Percentiles rank a stretch among this genome's conserved stretches.
Conservation (phyloP, 441 rosid genomes). For the Geranium incanum region DNA sequence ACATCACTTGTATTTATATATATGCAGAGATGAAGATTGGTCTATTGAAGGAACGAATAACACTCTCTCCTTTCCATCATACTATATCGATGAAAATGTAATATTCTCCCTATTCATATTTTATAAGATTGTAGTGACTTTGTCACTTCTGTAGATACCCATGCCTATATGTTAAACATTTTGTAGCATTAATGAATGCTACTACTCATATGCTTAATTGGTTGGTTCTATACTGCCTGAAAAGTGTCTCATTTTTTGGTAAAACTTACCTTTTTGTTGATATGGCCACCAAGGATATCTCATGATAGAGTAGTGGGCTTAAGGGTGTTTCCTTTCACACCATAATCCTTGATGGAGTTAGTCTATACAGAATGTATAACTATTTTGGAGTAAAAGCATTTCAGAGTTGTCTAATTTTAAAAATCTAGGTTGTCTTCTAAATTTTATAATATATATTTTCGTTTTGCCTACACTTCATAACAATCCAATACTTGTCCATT, state of each 20-base stretch:
- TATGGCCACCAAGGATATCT: constrained; percentile 3
- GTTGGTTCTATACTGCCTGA: not conserved
- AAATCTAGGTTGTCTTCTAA: constrained; percentile 12
- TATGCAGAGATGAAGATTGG: constrained; percentile 88
- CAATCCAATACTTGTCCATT: constrained; percentile 29
- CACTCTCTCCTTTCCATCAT: constrained; percentile 70
- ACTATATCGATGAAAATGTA: constrained; percentile 96
- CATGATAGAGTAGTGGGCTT: not conserved
- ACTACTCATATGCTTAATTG: not conserved
- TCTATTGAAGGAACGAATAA: constrained; percentile 62
- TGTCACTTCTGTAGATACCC: not conserved
- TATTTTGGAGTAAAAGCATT: not conserved
- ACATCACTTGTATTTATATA: constrained; percentile 18
- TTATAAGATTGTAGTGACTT: constrained; percentile 15
- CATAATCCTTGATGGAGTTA: not conserved
- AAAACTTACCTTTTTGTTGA: constrained; percentile 6
- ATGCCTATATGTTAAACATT: not conserved
- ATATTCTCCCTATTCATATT: constrained; percentile 24
- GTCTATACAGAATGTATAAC: constrained; percentile 6
- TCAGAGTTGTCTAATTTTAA: not conserved
- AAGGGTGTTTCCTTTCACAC: not conserved
- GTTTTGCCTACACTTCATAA: constrained; percentile 9
- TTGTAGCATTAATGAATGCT: constrained; percentile 6
- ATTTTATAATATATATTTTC: constrained; percentile 12
- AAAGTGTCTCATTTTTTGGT: not conserved